phyloP scores from a whole-genome alignment of 2,329 filamentous ascomycete species.

The Samsoniella hepiali region DNA sequence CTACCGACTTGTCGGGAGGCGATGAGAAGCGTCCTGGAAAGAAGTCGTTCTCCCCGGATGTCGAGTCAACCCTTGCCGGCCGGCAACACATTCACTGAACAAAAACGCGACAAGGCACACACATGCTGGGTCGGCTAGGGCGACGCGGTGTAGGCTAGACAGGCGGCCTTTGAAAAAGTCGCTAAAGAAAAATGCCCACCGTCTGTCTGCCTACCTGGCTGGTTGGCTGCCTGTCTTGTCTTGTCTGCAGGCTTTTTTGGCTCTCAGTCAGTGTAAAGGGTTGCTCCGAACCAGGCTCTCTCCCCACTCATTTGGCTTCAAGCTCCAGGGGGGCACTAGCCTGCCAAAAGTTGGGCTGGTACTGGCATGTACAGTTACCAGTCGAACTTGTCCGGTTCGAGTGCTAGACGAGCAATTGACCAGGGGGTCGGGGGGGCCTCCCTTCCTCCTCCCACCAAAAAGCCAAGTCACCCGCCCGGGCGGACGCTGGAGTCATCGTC shows the following conservation, averaged over 20 bases:
- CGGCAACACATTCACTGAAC: neutral
- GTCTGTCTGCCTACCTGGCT: no score
- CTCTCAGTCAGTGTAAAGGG: neutral
- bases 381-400: no score
- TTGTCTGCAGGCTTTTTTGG: neutral
- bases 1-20: no score
- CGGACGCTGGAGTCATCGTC: neutral
- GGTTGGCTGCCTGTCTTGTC: neutral
- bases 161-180: neutral
- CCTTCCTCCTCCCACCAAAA: neutral
- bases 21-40: no score
- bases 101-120: neutral
- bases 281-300: neutral
- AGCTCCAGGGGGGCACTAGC: neutral
- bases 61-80: neutral
- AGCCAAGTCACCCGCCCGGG: neutral
- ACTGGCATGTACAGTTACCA: no score
- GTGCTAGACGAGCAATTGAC: neutral
- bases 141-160: neutral
- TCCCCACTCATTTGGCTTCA: slow-evolving; percentile 17
- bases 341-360: no score
- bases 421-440: neutral
- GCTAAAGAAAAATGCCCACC: neutral
- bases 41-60: neutral
- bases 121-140: neutral